These are phyloP conservation scores for Diaporthe ampelina DNA, from an alignment of 2,329 filamentous ascomycete genomes.

Conservation along the genomic window DNA sequence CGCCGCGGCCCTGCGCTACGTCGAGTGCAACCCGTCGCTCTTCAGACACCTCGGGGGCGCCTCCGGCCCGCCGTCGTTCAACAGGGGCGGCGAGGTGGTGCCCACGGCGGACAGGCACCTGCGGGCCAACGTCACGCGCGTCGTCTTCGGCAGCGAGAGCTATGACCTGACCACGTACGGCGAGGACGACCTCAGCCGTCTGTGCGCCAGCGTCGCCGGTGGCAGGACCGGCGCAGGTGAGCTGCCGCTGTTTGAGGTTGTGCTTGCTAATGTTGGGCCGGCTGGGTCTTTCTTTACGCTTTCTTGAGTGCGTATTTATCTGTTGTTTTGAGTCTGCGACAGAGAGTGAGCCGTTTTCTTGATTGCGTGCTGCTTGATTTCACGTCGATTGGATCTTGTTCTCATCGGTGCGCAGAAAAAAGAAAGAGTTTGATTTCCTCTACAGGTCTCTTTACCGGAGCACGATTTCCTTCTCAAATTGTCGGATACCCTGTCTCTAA, in stretches of 20 bases:
- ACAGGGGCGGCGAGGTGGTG: not conserved
- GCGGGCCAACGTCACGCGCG: conserved; percentile 32
- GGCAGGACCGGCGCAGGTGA: not conserved
- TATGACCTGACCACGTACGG: conserved; percentile 37
- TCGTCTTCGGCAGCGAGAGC: conserved; percentile 35
- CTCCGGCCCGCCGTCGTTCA: not conserved
- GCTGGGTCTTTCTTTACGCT: conserved; percentile 25
- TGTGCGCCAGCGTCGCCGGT: conserved; percentile 23
- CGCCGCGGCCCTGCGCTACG: conserved; percentile 34
- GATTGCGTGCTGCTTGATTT: not conserved
- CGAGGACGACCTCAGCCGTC: conserved; percentile 37
- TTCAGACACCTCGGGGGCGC: conserved; percentile 21
- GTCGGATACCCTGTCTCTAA: not conserved
- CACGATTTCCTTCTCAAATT: not conserved
- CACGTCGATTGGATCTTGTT: not conserved
- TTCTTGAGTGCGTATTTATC: not conserved
- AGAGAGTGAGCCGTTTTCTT: not conserved
- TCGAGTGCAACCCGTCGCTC: conserved; percentile 9
- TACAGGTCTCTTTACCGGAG: not conserved
- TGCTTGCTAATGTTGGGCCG: conserved; percentile 11
- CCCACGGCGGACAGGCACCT: not conserved
- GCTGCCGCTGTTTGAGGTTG: conserved; percentile 39
- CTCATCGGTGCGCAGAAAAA: not conserved
- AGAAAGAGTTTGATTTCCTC: not conserved
- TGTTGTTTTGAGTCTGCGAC: not conserved